phyloP scores from a whole-genome alignment of 495 filamentous ascomycete genomes.

The Neurospora sublineolata region DNA sequence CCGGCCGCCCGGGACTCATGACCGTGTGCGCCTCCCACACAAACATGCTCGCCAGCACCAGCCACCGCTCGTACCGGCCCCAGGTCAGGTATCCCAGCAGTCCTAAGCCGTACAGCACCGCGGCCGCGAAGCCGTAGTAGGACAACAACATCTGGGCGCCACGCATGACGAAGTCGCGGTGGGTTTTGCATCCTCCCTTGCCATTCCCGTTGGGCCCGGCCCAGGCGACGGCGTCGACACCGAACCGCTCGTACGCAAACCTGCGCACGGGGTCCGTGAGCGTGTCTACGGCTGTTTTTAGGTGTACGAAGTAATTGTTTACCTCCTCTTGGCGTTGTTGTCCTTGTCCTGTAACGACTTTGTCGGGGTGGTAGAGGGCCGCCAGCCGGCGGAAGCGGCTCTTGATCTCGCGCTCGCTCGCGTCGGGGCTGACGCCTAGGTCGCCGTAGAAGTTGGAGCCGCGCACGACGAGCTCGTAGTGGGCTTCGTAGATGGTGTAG shows the following conservation, averaged over 20 bases:
- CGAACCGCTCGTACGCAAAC: constrained; percentile 91
- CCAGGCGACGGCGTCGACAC: constrained; percentile 55
- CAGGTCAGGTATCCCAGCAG: constrained; percentile 72
- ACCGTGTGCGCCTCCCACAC: constrained; percentile 64
- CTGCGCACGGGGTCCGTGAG: constrained; percentile 66
- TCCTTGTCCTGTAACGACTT: constrained; percentile 35
- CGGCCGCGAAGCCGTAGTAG: constrained; percentile 54
- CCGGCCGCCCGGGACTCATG: constrained; percentile 50
- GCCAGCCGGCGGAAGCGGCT: constrained; percentile 79
- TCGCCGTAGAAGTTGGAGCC: constrained; percentile 63
- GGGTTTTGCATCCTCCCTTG: constrained; percentile 41
- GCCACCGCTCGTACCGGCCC: constrained; percentile 85
- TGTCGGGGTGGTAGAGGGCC: constrained; percentile 82
- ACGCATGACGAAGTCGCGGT: constrained; percentile 58
- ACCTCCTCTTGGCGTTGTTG: constrained; percentile 14
- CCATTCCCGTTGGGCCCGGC: constrained; percentile 15
- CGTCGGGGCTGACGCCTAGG: constrained; percentile 54
- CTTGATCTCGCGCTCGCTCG: constrained; percentile 65
- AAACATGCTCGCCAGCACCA: constrained; percentile 55
- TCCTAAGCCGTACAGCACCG: constrained; percentile 55
- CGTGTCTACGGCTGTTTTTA: constrained; percentile 76
- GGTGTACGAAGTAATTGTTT: constrained; percentile 61
- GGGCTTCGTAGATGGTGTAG: constrained; percentile 90
- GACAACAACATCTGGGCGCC: constrained; percentile 47
- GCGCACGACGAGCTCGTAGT: constrained; percentile 58